These are phyloP conservation scores for Triadica sebifera DNA, from an alignment of 345 rosid genomes.

Conservation along the genomic window DNA sequence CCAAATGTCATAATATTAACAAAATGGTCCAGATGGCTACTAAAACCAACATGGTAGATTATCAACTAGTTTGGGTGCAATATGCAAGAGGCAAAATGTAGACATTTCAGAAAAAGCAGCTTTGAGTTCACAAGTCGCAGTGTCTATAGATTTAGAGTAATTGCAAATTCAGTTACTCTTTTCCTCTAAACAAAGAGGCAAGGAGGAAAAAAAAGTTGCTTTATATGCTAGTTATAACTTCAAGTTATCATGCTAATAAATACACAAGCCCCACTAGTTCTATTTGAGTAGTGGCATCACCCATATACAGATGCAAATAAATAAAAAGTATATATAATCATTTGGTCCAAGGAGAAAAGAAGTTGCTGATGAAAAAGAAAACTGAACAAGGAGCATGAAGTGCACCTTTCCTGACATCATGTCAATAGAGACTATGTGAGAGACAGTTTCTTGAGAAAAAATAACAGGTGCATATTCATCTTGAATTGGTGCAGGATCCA, in stretches of 20 bases:
- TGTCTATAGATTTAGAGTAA: too few species aligned
- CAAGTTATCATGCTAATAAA: neutral
- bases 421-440: constrained; percentile 91
- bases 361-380: constrained; percentile 2
- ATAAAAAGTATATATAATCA: neutral
- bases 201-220: neutral
- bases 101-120: too few species aligned
- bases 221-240: neutral
- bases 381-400: constrained; percentile 2
- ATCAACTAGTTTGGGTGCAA: too few species aligned
- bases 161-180: too few species aligned
- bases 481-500: constrained; percentile 88
- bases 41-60: too few species aligned
- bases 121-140: too few species aligned
- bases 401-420: constrained; percentile 98
- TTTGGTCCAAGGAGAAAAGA: neutral
- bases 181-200: neutral
- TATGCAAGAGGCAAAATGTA: too few species aligned
- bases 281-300: neutral
- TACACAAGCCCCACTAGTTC: neutral
- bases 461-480: constrained; percentile 96
- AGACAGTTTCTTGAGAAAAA: constrained; percentile 91
- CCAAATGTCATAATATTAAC: too few species aligned
- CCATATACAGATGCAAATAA: neutral
- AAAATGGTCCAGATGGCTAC: too few species aligned